phyloP scores from a whole-genome alignment of 2,329 filamentous ascomycete genomes.

The Aspergillus ustus region DNA sequence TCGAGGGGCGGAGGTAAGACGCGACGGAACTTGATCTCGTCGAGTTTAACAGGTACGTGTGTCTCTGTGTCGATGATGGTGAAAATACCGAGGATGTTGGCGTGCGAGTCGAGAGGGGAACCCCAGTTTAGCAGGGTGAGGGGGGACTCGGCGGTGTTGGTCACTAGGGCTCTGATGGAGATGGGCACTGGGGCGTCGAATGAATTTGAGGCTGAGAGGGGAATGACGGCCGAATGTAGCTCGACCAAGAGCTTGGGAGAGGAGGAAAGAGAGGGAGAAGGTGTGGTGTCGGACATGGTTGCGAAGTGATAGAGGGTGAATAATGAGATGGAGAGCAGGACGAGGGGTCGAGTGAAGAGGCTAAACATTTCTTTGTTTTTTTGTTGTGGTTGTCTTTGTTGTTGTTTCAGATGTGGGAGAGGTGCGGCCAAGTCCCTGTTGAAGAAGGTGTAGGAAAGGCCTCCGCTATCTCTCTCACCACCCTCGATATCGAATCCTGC shows the following conservation, averaged over 20 bases:
- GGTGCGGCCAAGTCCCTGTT: too few relatives aligned
- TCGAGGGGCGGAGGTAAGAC: slow-evolving; percentile 35
- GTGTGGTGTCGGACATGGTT: slow-evolving; percentile 5
- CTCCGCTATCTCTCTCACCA: neutral
- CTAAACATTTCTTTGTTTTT: neutral
- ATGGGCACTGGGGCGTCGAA: slow-evolving; percentile 24
- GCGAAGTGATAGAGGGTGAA: slow-evolving; percentile 1
- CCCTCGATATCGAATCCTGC: too few relatives aligned
- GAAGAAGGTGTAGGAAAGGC: neutral
- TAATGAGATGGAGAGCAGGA: neutral
- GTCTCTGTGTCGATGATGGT: slow-evolving; percentile 30
- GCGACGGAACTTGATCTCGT: slow-evolving; percentile 40
- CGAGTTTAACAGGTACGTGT: slow-evolving; percentile 28
- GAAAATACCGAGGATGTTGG: slow-evolving; percentile 38
- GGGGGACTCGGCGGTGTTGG: slow-evolving; percentile 32
- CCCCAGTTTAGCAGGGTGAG: slow-evolving; percentile 45
- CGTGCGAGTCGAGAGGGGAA: slow-evolving; percentile 41
- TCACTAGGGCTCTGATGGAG: slow-evolving; percentile 33
- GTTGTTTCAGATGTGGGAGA: neutral
- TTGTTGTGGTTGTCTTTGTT: neutral
- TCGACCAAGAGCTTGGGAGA: slow-evolving; percentile 25
- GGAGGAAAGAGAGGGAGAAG: slow-evolving; percentile 18
- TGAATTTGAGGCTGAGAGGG: slow-evolving; percentile 4
- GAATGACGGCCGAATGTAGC: slow-evolving; percentile 21
- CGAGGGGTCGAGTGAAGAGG: neutral